Conservation (phyloP, 2,329 filamentous ascomycete genomes). For the Colletotrichum cuscutae region DNA sequence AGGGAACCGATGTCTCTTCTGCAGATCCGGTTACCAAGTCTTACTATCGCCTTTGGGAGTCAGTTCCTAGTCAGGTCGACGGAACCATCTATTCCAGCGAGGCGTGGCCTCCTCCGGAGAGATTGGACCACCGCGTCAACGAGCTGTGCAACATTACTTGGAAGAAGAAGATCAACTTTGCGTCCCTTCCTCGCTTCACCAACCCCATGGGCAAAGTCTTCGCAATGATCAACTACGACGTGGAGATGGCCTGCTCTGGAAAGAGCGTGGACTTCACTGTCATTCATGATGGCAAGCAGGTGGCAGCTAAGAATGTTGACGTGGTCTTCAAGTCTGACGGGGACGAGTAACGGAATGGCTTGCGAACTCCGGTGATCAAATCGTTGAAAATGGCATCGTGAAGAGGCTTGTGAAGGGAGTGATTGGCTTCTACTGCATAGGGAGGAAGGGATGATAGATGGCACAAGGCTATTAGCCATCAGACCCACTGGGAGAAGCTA, state of each 20-base stretch:
- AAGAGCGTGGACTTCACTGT: conserved; percentile 39
- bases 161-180: conserved; percentile 16
- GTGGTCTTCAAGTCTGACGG: conserved; percentile 35
- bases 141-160: conserved; percentile 38
- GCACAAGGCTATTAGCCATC: no score
- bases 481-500: no score
- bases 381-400: no score
- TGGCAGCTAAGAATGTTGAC: conserved; percentile 35
- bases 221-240: not conserved
- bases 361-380: no score
- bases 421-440: no score
- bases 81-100: conserved; percentile 24
- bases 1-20: not conserved
- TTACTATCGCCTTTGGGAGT: not conserved
- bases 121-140: fast-evolving
- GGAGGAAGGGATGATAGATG: no score
- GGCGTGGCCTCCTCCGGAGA: not conserved
- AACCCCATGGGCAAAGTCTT: conserved; percentile 33
- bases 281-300: conserved; percentile 20
- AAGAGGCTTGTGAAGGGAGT: no score
- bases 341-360: not conserved
- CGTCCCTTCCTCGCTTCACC: conserved; percentile 25
- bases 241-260: conserved; percentile 39
- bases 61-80: conserved; percentile 3
- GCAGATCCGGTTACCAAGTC: not conserved